Base-by-base conservation (phyloP, 2,329 filamentous ascomycete species). In the Phialophora expanda region DNA sequence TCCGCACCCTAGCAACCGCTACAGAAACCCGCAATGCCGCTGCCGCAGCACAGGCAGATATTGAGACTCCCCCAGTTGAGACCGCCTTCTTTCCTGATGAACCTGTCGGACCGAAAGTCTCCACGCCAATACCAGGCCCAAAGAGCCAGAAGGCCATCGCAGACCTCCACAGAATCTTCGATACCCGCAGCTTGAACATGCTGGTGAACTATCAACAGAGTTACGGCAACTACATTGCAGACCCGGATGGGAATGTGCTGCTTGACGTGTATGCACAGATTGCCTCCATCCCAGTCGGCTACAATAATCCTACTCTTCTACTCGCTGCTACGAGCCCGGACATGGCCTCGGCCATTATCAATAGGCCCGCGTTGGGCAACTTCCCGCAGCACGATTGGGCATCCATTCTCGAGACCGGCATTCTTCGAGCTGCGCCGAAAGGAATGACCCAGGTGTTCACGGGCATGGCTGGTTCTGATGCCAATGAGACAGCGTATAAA, bases 401-500 rank as follows among this genome's bases (percentile, higher is more conserved):
- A 62, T 80, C 89, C 34, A 86, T 95, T 69, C 86, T 97, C 73
- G 87, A 90, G 79, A 87, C 88, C 1, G 92, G 93, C 73, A 87
- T 96, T 68, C 87, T 97, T 72, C 88, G 86, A 74, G 92, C 91
- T 56, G 92, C 93, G 0, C 93, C 93, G 66, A 90, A 89, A 77
- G 93, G 93, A 38, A 82, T 94, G 69, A 82, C 93, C 83, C 91
- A 97, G 79, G 92, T 97, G 73, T 96, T 96, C 82, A 97, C 93
- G 20, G 92, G 90, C 70, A 90, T 92, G 83, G 87, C 92, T 61
- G 93, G 93, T 68, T 96, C 92, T 22, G 93, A 97, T 75, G 93
- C 93, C 79, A 97, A 97, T 81, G 93, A 97, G 82, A 90, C 91
- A 38, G 93, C 93, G 51, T 97, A 92, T 86, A 97, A 97, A 82